Evolutionary conservation across 306 rosid species (phyloP).

Genomic region (Medicago ruthenica): DNA sequence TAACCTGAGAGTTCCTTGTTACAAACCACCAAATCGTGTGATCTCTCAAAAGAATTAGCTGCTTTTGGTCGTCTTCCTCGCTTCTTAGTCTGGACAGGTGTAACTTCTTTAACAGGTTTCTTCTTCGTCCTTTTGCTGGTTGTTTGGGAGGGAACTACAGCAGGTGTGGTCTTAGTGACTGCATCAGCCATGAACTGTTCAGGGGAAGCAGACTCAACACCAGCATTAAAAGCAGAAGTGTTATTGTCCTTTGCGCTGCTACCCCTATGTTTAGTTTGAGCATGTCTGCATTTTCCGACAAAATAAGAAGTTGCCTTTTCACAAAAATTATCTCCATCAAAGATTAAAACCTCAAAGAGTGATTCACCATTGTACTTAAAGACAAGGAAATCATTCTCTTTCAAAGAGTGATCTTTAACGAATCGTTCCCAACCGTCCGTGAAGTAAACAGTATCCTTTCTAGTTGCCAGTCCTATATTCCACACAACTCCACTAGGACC

Average conservation of each 20-base stretch:
- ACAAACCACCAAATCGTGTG: background rate
- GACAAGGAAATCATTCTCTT: slow-evolving; percentile 68
- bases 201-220: slow-evolving; percentile 30
- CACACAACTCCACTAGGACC: slow-evolving; percentile 74
- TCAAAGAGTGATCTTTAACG: slow-evolving; percentile 60
- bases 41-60: background rate
- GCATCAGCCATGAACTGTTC: background rate
- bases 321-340: slow-evolving; percentile 60
- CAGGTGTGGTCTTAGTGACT: background rate
- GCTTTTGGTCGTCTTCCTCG: slow-evolving; percentile 45
- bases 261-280: slow-evolving; percentile 28
- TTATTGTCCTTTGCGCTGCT: slow-evolving; percentile 40
- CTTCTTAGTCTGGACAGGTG: slow-evolving; percentile 25
- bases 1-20: background rate
- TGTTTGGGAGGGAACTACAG: background rate
- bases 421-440: slow-evolving; percentile 67
- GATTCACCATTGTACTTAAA: slow-evolving; percentile 69
- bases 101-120: slow-evolving; percentile 29
- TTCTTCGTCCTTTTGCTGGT: slow-evolving; percentile 29
- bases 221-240: slow-evolving; percentile 31
- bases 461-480: slow-evolving; percentile 57
- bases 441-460: slow-evolving; percentile 52
- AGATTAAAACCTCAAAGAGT: slow-evolving; percentile 62
- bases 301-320: slow-evolving; percentile 72
- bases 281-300: slow-evolving; percentile 53